A percentile compares a stretch with the other conserved stretches of the same genome.
These are phyloP conservation scores for Aspergillus neoniger DNA, from an alignment of 2,329 filamentous ascomycete genomes.

Conservation along the genomic window DNA sequence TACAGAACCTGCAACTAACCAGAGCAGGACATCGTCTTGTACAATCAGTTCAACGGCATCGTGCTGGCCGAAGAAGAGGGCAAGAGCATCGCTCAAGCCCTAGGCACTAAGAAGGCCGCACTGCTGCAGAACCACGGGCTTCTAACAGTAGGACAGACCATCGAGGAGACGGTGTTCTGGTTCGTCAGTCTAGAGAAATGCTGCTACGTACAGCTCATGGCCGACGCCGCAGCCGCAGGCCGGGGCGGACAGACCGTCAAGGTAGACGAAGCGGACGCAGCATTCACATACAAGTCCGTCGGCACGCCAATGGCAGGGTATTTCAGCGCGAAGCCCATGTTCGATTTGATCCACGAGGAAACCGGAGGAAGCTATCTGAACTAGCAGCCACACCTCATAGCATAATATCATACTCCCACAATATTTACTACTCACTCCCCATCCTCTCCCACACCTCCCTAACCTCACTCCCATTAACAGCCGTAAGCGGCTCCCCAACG, in stretches of 20 bases:
- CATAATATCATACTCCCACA: no score
- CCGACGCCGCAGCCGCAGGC: conserved; percentile 56
- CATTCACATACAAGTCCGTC: conserved; percentile 66
- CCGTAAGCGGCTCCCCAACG: conserved; percentile 1
- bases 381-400: not conserved
- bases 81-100: conserved; percentile 51
- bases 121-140: conserved; percentile 58
- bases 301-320: conserved; percentile 64
- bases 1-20: not conserved
- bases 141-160: conserved; percentile 51
- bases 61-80: conserved; percentile 57
- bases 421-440: not conserved
- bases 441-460: not conserved
- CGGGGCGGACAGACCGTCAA: conserved; percentile 65
- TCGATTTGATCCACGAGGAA: conserved; percentile 68
- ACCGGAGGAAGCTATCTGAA: conserved; percentile 57
- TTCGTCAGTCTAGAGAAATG: conserved; percentile 57
- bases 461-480: conserved; percentile 5
- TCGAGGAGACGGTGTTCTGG: conserved; percentile 58
- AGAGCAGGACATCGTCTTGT: conserved; percentile 52
- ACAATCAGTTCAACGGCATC: conserved; percentile 56
- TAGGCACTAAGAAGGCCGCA: conserved; percentile 55
- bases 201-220: conserved; percentile 55
- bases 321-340: conserved; percentile 71
- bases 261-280: conserved; percentile 68